Evolutionary conservation across 192 early-diverging fungal genomes (phyloP).

Genomic region (Mortierella claussenii): DNA sequence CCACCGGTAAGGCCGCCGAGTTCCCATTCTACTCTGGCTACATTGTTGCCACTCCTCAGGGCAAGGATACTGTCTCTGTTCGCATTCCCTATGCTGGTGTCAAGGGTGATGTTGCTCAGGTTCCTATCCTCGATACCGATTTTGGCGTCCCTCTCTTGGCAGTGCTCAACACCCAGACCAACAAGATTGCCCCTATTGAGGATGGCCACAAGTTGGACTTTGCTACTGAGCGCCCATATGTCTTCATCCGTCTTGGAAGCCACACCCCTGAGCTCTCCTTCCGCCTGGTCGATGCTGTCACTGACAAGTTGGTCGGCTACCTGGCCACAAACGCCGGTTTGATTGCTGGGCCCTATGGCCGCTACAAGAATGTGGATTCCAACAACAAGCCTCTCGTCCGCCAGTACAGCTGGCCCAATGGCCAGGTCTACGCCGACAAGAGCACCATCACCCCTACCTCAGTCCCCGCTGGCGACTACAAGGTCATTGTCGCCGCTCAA

Average conservation of each 20-base stretch:
- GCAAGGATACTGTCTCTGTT: conserved; percentile 26
- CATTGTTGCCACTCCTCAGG: conserved; percentile 48
- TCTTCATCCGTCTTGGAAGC: conserved; percentile 20
- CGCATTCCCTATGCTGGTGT: conserved; percentile 47
- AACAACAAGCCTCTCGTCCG: background rate
- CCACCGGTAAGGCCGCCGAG: conserved; percentile 13
- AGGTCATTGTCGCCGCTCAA: conserved; percentile 33
- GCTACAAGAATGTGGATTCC: conserved; percentile 22
- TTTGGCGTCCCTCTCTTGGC: conserved; percentile 16
- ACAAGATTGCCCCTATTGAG: background rate
- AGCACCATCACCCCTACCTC: conserved; percentile 1
- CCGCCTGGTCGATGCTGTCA: conserved; percentile 4
- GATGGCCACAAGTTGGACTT: conserved; percentile 22
- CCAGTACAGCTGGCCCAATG: conserved; percentile 1
- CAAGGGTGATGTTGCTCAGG: conserved; percentile 43
- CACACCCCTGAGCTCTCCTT: conserved; percentile 32
- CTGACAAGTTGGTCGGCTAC: conserved; percentile 18
- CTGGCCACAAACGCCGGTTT: conserved; percentile 8
- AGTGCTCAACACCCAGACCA: conserved; percentile 4
- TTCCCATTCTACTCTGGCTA: conserved; percentile 64
- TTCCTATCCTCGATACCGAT: conserved; percentile 40
- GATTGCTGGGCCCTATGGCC: background rate
- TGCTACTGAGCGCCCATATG: conserved; percentile 3
- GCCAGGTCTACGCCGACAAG: background rate
- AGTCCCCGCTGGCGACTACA: conserved; percentile 32